phyloP scores from a whole-genome alignment of 192 early-diverging fungal species.

The Gaertneriomyces semiglobifer region DNA sequence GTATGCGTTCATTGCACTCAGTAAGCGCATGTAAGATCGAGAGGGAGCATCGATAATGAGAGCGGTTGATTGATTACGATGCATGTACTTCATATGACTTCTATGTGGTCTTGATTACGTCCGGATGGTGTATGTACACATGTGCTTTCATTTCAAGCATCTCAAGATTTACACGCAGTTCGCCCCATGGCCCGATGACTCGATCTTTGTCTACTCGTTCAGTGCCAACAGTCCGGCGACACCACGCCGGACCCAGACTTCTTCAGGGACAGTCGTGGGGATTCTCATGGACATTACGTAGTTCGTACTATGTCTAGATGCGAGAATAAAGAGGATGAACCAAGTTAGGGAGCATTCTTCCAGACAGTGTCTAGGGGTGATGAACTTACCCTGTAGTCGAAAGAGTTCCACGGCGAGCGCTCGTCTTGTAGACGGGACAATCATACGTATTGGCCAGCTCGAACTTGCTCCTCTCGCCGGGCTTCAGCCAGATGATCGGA shows the following conservation, averaged over 20 bases:
- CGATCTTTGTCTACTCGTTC: conserved; percentile 13
- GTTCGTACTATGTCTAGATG: conserved; percentile 54
- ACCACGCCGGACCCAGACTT: conserved; percentile 54
- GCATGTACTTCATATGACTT: too few species aligned
- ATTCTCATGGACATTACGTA: conserved; percentile 65
- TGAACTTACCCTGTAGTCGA: conserved; percentile 58
- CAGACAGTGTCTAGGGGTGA: not conserved
- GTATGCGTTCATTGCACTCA: too few species aligned
- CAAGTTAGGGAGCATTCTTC: not conserved
- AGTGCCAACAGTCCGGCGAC: conserved; percentile 22
- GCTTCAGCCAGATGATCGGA: conserved; percentile 61
- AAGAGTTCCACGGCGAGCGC: conserved; percentile 47
- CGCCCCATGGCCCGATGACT: too few species aligned
- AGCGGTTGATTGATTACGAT: too few species aligned
- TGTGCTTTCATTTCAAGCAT: too few species aligned
- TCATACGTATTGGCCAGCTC: conserved; percentile 47
- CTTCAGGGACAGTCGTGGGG: conserved; percentile 55
- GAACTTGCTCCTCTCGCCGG: conserved; percentile 46
- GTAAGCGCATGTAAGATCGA: too few species aligned
- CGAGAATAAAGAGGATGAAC: not conserved
- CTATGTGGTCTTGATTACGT: too few species aligned
- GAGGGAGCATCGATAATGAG: too few species aligned
- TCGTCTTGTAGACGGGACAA: conserved; percentile 62
- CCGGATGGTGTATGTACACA: too few species aligned
- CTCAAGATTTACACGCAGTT: too few species aligned